Conservation (phyloP, 257 asterid species). For the Solanum ossicruentum region DNA sequence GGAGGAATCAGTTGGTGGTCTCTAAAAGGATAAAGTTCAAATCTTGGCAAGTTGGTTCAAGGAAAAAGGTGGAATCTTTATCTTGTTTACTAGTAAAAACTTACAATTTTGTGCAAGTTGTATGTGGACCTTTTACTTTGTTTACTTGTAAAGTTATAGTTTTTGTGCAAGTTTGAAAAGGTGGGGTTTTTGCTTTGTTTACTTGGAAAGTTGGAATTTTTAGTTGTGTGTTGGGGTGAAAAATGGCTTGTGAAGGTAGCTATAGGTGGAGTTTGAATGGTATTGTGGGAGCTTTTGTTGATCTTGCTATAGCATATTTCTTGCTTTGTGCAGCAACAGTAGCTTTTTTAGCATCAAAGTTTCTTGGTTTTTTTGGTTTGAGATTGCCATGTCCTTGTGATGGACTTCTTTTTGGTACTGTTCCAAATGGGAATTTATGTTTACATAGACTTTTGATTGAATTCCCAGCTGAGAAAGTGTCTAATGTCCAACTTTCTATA, state of each 20-base stretch:
- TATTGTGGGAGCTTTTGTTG: slow-evolving; percentile 71
- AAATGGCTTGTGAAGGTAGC: slow-evolving; percentile 56
- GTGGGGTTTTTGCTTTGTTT: not conserved
- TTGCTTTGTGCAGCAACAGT: slow-evolving; percentile 61
- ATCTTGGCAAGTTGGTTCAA: not conserved
- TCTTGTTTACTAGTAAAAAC: not conserved
- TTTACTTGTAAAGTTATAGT: not conserved
- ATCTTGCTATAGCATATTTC: slow-evolving; percentile 63
- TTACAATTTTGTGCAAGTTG: not conserved
- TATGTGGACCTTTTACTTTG: not conserved
- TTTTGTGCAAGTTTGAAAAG: not conserved
- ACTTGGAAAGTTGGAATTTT: not conserved
- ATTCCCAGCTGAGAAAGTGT: slow-evolving; percentile 42
- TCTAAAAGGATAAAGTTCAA: not conserved
- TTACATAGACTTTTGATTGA: slow-evolving; percentile 47
- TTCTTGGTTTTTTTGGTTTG: slow-evolving; percentile 61
- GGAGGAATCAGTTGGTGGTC: not conserved
- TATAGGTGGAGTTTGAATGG: slow-evolving; percentile 63
- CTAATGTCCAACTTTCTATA: slow-evolving; percentile 45
- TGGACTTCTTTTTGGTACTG: slow-evolving; percentile 26
- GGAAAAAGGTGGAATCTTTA: not conserved
- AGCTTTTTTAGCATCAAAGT: slow-evolving; percentile 45
- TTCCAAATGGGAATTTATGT: slow-evolving; percentile 25
- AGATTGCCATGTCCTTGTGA: slow-evolving; percentile 72
- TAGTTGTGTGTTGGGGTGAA: slow-evolving; percentile 6